These are phyloP conservation scores for Pleurotus sapidus DNA, from an alignment of 768 basidiomycete genomes.

Conservation along the genomic window DNA sequence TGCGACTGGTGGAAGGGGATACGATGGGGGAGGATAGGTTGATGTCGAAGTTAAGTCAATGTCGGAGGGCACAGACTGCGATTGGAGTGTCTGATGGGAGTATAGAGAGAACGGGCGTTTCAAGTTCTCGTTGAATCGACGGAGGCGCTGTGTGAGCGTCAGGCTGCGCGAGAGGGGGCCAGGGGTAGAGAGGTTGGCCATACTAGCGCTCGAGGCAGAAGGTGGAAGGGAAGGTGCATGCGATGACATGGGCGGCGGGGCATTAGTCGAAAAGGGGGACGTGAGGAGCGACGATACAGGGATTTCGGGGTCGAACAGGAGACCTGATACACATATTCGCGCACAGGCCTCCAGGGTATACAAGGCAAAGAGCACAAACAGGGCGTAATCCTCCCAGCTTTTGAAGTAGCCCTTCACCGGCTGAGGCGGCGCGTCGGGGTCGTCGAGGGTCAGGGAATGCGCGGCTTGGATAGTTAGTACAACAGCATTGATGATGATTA, in stretches of 20 bases:
- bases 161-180: constrained; percentile 40
- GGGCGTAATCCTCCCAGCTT: constrained; percentile 81
- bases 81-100: constrained; percentile 17
- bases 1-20: constrained; percentile 23
- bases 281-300: constrained; percentile 48
- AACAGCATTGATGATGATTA: constrained; percentile 83
- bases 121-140: constrained; percentile 41
- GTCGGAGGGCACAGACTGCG: constrained; percentile 21
- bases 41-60: constrained; percentile 9
- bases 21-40: constrained; percentile 11
- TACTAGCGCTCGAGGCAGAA: constrained; percentile 18
- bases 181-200: constrained; percentile 16
- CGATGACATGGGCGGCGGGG: constrained; percentile 17
- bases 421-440: constrained; percentile 38
- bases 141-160: constrained; percentile 45
- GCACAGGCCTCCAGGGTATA: constrained; percentile 94
- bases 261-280: constrained; percentile 26
- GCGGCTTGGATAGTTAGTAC: constrained; percentile 81
- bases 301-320: constrained; percentile 82
- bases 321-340: constrained; percentile 86
- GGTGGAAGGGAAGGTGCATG: constrained; percentile 23
- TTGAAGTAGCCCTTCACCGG: constrained; percentile 73
- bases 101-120: constrained; percentile 54
- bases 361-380: constrained; percentile 81
- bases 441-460: constrained; percentile 52